Evolutionary conservation across 2,329 filamentous ascomycete species (phyloP), one percentile per base, ranked within the genome.

Genomic region (Fusarium torulosum): DNA sequence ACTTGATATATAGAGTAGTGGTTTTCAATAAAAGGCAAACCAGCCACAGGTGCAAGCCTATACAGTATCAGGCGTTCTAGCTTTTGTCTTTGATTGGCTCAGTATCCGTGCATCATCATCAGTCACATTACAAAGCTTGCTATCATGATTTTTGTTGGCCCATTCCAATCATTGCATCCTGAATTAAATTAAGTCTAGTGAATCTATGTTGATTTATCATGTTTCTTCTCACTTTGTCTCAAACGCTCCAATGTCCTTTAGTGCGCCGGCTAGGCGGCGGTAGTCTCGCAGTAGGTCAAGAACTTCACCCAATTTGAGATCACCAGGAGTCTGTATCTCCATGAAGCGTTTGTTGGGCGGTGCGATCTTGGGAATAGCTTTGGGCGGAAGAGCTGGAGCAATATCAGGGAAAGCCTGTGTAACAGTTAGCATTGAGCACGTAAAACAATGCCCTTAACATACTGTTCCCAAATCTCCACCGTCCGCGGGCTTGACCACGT

Each of bases 311-410:
- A 95, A 81, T 55, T 84, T 88, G 27, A 95, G 81, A 45, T 95
- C 91, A 1, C 85, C 85, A 0, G 90, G 89, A 74, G 89, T 89
- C 72, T 91, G 84, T 56, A 91, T 77, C 70, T 93, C 90, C 81
- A 94, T 85, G 76, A 94, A 94, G 50, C 89, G 86, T 76, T 89
- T 86, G 66, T 90, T 89, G 0, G 91, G 91, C 25, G 90, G 90
- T 8, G 86, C 82, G 33, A 90, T 81, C 75, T 86, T 88, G 15
- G 82, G 81, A 2, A 75, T 72, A 53, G 85, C 82, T 70, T 87
- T 88, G 6, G 86, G 84, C 15, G 86, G 86, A 3, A 88, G 78
- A 3, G 81, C 78, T 13, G 82, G 77, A 2, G 86, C 86, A 33
- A 90, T 80, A 50, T 90, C 87, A 3, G 88, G 87, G 68, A 88